phyloP scores from a whole-genome alignment of 345 rosid genomes.

The Pugionium cornutum region DNA sequence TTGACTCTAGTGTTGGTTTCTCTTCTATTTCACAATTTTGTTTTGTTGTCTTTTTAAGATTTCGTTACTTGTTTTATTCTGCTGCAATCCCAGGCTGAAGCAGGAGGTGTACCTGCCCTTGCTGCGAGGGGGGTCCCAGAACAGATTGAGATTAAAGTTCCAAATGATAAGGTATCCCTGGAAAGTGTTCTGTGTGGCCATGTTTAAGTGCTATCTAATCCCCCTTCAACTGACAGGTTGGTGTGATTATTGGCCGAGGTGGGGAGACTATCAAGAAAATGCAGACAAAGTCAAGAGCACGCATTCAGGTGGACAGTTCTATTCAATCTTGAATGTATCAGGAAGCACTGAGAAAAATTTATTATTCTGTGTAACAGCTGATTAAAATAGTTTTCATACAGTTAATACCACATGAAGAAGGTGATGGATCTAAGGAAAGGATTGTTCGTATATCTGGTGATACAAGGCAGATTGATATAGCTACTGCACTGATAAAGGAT shows the following conservation, averaged over 20 bases:
- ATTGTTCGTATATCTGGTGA: constrained; percentile 85
- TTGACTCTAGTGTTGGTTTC: constrained; percentile 9
- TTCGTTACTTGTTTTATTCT: constrained; percentile 3
- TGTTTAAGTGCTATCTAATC: constrained; percentile 14
- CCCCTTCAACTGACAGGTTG: constrained; percentile 53
- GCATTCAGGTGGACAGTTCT: constrained; percentile 76
- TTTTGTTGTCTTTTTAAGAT: background rate
- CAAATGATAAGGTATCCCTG: constrained; percentile 77
- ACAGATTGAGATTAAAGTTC: constrained; percentile 82
- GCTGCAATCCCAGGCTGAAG: constrained; percentile 67
- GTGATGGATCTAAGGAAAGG: constrained; percentile 86
- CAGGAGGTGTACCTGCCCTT: constrained; percentile 91
- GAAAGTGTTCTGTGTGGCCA: background rate
- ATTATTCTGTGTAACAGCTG: constrained; percentile 13
- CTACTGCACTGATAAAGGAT: constrained; percentile 76
- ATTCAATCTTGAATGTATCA: background rate
- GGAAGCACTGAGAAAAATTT: constrained; percentile 7
- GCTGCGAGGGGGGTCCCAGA: constrained; percentile 71
- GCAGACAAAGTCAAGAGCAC: constrained; percentile 90
- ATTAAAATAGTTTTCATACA: constrained; percentile 36
- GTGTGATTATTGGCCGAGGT: constrained; percentile 89
- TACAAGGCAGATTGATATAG: constrained; percentile 78
- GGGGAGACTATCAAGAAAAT: constrained; percentile 90
- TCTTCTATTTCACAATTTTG: background rate
- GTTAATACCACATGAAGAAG: constrained; percentile 96